Conservation (phyloP, 1,284 basidiomycete species). For the Ustilago loliicola region DNA sequence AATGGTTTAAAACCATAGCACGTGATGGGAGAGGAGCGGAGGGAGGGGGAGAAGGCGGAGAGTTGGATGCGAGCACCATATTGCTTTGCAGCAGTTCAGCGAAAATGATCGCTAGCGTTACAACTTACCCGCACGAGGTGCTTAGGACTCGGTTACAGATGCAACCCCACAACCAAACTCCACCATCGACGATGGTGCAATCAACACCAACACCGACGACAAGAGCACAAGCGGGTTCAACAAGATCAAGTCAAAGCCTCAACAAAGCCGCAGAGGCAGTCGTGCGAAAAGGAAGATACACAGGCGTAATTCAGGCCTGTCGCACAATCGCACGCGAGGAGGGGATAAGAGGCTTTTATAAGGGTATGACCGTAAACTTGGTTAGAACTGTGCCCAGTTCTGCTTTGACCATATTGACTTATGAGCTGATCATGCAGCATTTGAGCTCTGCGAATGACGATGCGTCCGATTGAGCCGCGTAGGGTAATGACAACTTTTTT, state of each 20-base stretch:
- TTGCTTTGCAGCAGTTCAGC: slow-evolving; percentile 64
- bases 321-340: slow-evolving; percentile 57
- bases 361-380: slow-evolving; percentile 68
- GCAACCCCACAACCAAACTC: slow-evolving; percentile 42
- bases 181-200: too few relatives aligned
- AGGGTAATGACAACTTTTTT: background rate
- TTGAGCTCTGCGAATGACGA: background rate
- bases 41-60: slow-evolving; percentile 14
- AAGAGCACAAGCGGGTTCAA: background rate
- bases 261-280: background rate
- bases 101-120: slow-evolving; percentile 69
- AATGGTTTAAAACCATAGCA: slow-evolving; percentile 60
- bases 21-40: slow-evolving; percentile 44
- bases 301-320: slow-evolving; percentile 58
- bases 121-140: slow-evolving; percentile 70
- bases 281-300: slow-evolving; percentile 37
- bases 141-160: slow-evolving; percentile 67
- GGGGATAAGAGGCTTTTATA: slow-evolving; percentile 66
- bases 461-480: too few relatives aligned
- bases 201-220: background rate
- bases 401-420: slow-evolving; percentile 67
- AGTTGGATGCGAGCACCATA: slow-evolving; percentile 30
- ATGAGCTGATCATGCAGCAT: slow-evolving; percentile 68
- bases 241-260: background rate
- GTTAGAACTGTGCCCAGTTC: slow-evolving; percentile 67